A percentile compares a stretch with the other conserved stretches of the same genome.
Evolutionary conservation across 805 yeast genomes (phyloP).

Genomic region (Pichia eremophila): DNA sequence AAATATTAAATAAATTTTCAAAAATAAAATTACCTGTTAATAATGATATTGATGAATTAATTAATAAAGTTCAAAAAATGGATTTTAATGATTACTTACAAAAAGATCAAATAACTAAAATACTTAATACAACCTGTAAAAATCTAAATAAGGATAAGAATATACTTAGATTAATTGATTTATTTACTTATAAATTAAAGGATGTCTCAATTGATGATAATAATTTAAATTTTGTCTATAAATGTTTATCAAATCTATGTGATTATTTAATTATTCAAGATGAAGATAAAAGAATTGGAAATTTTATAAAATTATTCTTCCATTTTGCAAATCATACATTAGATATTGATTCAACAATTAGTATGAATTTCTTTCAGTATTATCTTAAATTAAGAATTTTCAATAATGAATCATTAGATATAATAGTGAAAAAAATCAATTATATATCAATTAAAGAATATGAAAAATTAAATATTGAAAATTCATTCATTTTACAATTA

Average conservation of each 20-base stretch:
- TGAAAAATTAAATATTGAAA: neutral
- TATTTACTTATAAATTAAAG: slow-evolving; percentile 14
- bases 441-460: neutral
- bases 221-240: slow-evolving; percentile 2
- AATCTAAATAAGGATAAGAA: neutral
- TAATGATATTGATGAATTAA: neutral
- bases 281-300: slow-evolving; percentile 32
- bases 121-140: neutral
- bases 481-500: neutral
- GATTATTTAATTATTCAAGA: neutral
- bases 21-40: neutral
- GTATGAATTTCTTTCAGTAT: neutral
- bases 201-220: slow-evolving; percentile 2
- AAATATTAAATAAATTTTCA: neutral
- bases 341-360: neutral
- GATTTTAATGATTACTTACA: neutral
- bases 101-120: slow-evolving; percentile 2
- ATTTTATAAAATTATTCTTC: slow-evolving; percentile 37
- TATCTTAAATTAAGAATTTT: neutral
- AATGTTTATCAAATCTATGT: neutral
- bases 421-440: neutral
- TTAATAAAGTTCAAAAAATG: neutral
- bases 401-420: neutral
- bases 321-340: slow-evolving; percentile 26
- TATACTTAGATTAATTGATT: slow-evolving; percentile 13